Percentiles rank a stretch among this genome's conserved stretches.
Evolutionary conservation across 805 yeast species (phyloP).

Genomic region (Lachancea thermotolerans): DNA sequence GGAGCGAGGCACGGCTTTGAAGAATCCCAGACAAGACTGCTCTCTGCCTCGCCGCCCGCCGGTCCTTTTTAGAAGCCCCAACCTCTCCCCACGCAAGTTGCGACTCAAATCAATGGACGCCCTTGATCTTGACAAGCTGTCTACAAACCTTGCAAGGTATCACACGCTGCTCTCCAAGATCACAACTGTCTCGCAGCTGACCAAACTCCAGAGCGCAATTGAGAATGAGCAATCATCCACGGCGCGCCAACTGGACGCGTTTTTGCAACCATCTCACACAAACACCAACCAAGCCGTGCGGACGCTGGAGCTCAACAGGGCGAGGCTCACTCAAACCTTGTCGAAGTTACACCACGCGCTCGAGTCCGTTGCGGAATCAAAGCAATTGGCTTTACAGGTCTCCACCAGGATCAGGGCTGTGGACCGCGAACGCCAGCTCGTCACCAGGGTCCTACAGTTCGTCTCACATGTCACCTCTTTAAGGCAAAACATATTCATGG

Average conservation of each 20-base stretch:
- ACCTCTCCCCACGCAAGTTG: not conserved
- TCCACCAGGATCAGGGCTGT: constrained; percentile 63
- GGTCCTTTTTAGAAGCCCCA: too few species aligned
- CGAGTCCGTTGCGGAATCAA: constrained; percentile 50
- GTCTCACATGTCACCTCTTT: constrained; percentile 61
- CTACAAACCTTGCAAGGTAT: constrained; percentile 25
- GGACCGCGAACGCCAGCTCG: constrained; percentile 64
- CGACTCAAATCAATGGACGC: not conserved
- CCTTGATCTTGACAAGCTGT: constrained; percentile 18
- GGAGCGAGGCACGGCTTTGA: too few species aligned
- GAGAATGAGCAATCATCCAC: constrained; percentile 16
- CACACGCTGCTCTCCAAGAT: constrained; percentile 22
- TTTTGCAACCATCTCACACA: constrained; percentile 19
- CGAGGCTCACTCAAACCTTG: constrained; percentile 57
- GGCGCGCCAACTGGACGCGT: constrained; percentile 12
- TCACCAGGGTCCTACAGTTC: constrained; percentile 53
- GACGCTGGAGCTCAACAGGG: constrained; percentile 51
- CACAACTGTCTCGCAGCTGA: constrained; percentile 27
- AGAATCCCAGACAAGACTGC: too few species aligned
- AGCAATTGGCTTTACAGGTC: constrained; percentile 56
- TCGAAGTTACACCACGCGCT: constrained; percentile 50
- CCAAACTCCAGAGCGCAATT: constrained; percentile 20
- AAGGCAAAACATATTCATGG: constrained; percentile 57
- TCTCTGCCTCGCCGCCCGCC: too few species aligned
- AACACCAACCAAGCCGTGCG: constrained; percentile 27